These are phyloP conservation scores for Trichoderma sp. DNA, from an alignment of 2,329 filamentous ascomycete species.

Conservation along the genomic window DNA sequence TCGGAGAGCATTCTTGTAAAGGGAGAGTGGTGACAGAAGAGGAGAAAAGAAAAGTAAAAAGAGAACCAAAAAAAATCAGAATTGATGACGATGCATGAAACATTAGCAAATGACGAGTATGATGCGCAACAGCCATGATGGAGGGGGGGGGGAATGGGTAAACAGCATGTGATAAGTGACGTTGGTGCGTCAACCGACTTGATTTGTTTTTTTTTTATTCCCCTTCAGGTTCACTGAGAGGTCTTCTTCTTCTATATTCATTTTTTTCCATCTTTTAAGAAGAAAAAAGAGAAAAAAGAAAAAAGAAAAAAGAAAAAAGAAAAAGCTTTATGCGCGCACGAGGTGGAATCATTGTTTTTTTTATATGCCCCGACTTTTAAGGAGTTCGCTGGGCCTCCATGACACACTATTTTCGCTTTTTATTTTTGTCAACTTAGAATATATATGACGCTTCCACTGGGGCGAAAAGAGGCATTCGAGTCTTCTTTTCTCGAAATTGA, in stretches of 20 bases:
- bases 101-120: constrained; percentile 7
- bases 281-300: background rate
- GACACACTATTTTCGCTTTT: background rate
- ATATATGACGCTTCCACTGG: constrained; percentile 3
- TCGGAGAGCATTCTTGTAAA: constrained; percentile 63
- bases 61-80: background rate
- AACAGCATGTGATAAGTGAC: background rate
- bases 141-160: background rate
- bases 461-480: background rate
- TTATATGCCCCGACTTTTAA: background rate
- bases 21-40: background rate
- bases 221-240: background rate
- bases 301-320: background rate
- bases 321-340: constrained; percentile 1
- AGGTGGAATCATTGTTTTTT: background rate
- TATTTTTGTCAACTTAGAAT: constrained; percentile 18
- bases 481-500: background rate
- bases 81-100: constrained; percentile 19
- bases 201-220: background rate
- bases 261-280: background rate
- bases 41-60: background rate
- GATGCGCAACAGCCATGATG: constrained; percentile 3
- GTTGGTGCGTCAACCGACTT: background rate
- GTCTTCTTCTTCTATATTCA: too few species aligned
- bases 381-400: background rate